A percentile compares a stretch with the other conserved stretches of the same genome.
Evolutionary conservation across 371 early-diverging fungal genomes (phyloP).

Genomic region (Coemansia sp.): DNA sequence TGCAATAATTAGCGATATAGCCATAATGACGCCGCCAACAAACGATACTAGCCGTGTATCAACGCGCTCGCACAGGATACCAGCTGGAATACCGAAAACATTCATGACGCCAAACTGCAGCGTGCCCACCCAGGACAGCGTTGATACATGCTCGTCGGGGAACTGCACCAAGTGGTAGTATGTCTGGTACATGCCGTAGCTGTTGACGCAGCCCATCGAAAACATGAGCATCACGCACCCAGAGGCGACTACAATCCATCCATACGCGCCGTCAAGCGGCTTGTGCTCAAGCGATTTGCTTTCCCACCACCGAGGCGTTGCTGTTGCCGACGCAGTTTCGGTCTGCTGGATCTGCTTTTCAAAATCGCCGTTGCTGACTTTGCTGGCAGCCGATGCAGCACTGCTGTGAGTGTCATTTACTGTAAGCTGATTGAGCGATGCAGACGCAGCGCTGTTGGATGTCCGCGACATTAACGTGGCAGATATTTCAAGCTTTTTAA

Average conservation of each 20-base stretch:
- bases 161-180: slow-evolving; percentile 52
- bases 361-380: background rate
- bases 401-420: slow-evolving; percentile 3
- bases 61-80: slow-evolving; percentile 48
- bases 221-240: slow-evolving; percentile 59
- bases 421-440: slow-evolving; percentile 17
- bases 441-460: slow-evolving; percentile 14
- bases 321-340: background rate
- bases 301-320: slow-evolving; percentile 39
- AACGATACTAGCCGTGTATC: slow-evolving; percentile 53
- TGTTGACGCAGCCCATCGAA: slow-evolving; percentile 56
- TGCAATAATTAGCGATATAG: slow-evolving; percentile 50
- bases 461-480: slow-evolving; percentile 8
- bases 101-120: slow-evolving; percentile 51
- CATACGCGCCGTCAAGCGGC: slow-evolving; percentile 57
- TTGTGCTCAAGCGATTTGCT: slow-evolving; percentile 39
- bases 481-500: background rate
- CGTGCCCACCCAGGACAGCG: slow-evolving; percentile 56
- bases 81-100: slow-evolving; percentile 53
- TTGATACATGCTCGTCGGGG: slow-evolving; percentile 43
- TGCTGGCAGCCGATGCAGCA: slow-evolving; percentile 13
- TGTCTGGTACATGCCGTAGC: slow-evolving; percentile 54
- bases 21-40: slow-evolving; percentile 52
- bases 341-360: background rate
- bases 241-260: slow-evolving; percentile 60